Percentiles rank a stretch among this genome's conserved stretches.
Evolutionary conservation across 495 filamentous ascomycete genomes (phyloP).

Genomic region (Pseudomonodictys pantanalensis): DNA sequence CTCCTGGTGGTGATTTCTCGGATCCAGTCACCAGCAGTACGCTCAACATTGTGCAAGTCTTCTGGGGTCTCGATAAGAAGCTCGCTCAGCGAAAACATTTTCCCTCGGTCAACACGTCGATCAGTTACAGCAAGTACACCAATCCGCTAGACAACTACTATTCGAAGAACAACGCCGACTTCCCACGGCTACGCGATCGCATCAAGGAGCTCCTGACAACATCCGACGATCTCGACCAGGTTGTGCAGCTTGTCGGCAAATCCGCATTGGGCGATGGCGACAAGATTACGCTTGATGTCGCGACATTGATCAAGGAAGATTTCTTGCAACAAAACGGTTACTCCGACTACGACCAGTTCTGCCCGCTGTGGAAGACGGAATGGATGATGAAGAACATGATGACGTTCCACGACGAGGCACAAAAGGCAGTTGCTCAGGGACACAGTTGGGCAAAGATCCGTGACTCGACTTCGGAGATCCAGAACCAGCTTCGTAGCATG

Average conservation of each 20-base stretch:
- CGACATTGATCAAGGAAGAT: slow-evolving; percentile 91
- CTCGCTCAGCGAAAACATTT: slow-evolving; percentile 99
- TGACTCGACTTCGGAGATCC: slow-evolving; percentile 83
- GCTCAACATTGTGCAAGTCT: slow-evolving; percentile 96
- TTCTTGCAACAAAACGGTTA: slow-evolving; percentile 99
- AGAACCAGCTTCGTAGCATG: slow-evolving; percentile 77
- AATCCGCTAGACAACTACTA: slow-evolving; percentile 85
- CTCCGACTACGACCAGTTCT: slow-evolving; percentile 98
- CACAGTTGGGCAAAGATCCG: slow-evolving; percentile 88
- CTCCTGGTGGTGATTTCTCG: slow-evolving; percentile 97
- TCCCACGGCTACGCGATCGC: slow-evolving; percentile 86
- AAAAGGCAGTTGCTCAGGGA: slow-evolving; percentile 89
- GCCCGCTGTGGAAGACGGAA: slow-evolving; percentile 97
- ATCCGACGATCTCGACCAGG: slow-evolving; percentile 96
- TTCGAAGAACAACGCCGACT: slow-evolving; percentile 86
- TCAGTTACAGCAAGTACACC: slow-evolving; percentile 97
- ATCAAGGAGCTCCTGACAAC: slow-evolving; percentile 90
- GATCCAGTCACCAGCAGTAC: slow-evolving; percentile 95
- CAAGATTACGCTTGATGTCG: slow-evolving; percentile 97
- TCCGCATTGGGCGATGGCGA: slow-evolving; percentile 92
- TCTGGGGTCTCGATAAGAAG: slow-evolving; percentile 99
- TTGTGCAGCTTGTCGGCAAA: slow-evolving; percentile 98
- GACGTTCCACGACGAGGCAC: slow-evolving; percentile 93
- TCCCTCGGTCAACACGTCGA: slow-evolving; percentile 93
- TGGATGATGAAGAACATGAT: slow-evolving; percentile 99